Evolutionary conservation across 257 asterid genomes (phyloP), one percentile per base, ranked within the genome.

Genomic region (Solanum ahanhuiri): DNA sequence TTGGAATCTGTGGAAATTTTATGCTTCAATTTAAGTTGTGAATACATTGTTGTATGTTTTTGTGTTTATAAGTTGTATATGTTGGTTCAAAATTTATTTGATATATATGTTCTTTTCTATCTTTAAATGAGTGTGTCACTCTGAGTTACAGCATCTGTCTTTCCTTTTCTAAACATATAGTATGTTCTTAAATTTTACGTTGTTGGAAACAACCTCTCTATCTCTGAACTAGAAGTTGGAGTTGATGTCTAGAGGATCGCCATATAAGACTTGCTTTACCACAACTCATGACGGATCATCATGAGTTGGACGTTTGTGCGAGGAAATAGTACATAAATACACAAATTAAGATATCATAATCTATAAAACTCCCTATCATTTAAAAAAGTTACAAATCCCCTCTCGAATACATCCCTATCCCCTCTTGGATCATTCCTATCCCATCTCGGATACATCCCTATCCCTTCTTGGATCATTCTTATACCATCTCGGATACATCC

Each of bases 1-100:
- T 86, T 9, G 7, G 14, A 20, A 15, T 37, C 30, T 51, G 20
- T 7, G 34, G 12, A 82, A 48, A 20, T 15, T 57, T 30, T 23
- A 84, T 63, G 76, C 69, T 63, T 57, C 60, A 73, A 73, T 30
- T 34, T 34, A 17, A 60, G 83, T 76, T 87, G 87, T 87, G 87
- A 84, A 87, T 87, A 84, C 81, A 31, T 35, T 83, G 87, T 83
- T 41, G 76, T 84, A 67, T 43, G 64, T 83, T 69, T 71, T 71
- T 28, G 84, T 72, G 31, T 71, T 84, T 57, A 83, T 28, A 70
- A 60, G 63, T 83, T 83, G 79, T 83, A 64, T 64, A 60, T 83
- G 57, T 64, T 83, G 23, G 86, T 64, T 63, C n/a, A 7, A 34
- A 54, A 35, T 9, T 23, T 37, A 20, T 67, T 63, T 15, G 64